These are phyloP conservation scores for Penicillium malachiteum DNA, from an alignment of 495 filamentous ascomycete species.

Conservation along the genomic window DNA sequence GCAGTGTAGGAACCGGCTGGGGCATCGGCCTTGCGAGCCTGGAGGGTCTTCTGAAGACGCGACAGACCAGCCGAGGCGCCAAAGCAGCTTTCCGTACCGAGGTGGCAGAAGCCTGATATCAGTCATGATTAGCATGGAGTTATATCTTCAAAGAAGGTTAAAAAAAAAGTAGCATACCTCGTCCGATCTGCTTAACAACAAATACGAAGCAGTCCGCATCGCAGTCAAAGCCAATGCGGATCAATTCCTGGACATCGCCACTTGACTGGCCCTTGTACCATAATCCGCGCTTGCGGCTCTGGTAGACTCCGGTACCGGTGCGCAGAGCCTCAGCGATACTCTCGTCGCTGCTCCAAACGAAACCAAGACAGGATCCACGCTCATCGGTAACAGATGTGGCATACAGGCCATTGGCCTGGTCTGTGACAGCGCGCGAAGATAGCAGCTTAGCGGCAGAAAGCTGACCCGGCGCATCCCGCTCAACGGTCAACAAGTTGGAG, in stretches of 20 bases:
- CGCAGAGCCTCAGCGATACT: constrained; percentile 83
- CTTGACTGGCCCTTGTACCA: constrained; percentile 98
- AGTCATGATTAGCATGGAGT: constrained; percentile 23
- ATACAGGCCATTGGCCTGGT: constrained; percentile 78
- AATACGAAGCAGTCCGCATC: constrained; percentile 91
- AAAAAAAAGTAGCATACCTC: constrained; percentile 41
- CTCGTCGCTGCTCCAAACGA: constrained; percentile 92
- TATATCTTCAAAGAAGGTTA: not conserved
- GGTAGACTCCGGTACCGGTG: constrained; percentile 90
- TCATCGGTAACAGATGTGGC: constrained; percentile 90
- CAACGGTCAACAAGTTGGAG: constrained; percentile 64
- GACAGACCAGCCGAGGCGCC: constrained; percentile 78
- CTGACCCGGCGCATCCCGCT: constrained; percentile 54
- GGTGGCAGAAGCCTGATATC: constrained; percentile 81
- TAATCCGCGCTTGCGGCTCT: constrained; percentile 87
- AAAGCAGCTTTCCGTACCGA: constrained; percentile 89
- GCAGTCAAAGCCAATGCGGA: constrained; percentile 83
- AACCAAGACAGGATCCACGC: constrained; percentile 75
- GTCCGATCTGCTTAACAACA: constrained; percentile 81
- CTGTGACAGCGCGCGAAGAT: constrained; percentile 67
- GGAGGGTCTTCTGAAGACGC: constrained; percentile 79
- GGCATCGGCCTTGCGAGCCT: constrained; percentile 73
- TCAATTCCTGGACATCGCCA: constrained; percentile 86
- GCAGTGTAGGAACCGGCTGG: constrained; percentile 92
- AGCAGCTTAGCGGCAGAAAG: constrained; percentile 69